Evolutionary conservation across 1,284 basidiomycete genomes (phyloP).

Genomic region (Ustilago bromivora): DNA sequence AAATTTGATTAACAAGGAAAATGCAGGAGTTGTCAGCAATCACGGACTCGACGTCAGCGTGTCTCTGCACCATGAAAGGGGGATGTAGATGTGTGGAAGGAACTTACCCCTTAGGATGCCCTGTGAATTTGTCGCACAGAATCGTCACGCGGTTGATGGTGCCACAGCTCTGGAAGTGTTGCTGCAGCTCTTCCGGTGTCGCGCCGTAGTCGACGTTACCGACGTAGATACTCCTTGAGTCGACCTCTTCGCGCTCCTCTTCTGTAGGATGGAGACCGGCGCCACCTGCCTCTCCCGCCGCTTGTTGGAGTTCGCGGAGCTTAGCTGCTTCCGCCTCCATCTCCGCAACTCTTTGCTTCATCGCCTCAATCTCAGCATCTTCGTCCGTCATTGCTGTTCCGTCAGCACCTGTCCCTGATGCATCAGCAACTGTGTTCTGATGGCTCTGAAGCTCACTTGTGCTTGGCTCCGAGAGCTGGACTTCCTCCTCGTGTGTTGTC

Average conservation of each 20-base stretch:
- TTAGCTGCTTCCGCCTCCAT: slow-evolving; percentile 92
- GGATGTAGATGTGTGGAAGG: not conserved
- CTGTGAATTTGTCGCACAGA: slow-evolving; percentile 99
- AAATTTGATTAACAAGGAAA: not conserved
- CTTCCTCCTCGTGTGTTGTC: slow-evolving; percentile 48
- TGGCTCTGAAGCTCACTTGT: slow-evolving; percentile 28
- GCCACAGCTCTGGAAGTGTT: slow-evolving; percentile 95
- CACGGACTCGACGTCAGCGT: not conserved
- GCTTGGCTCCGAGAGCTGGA: slow-evolving; percentile 46
- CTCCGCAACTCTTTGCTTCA: slow-evolving; percentile 83
- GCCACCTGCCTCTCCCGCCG: slow-evolving; percentile 75
- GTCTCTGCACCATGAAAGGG: not conserved
- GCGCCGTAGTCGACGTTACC: slow-evolving; percentile 98
- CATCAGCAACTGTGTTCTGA: slow-evolving; percentile 12
- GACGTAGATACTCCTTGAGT: slow-evolving; percentile 90
- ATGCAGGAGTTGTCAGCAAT: not conserved
- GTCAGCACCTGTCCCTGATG: slow-evolving; percentile 19
- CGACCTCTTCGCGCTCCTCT: slow-evolving; percentile 76
- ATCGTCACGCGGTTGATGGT: slow-evolving; percentile 99
- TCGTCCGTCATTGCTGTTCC: slow-evolving; percentile 50
- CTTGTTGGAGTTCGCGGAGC: slow-evolving; percentile 88
- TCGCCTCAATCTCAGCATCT: slow-evolving; percentile 73
- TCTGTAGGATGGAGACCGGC: slow-evolving; percentile 52
- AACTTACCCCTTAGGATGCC: slow-evolving; percentile 95
- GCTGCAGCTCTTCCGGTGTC: slow-evolving; percentile 98